Conservation (phyloP, 768 basidiomycete genomes). For the Lactarius akahatsu region DNA sequence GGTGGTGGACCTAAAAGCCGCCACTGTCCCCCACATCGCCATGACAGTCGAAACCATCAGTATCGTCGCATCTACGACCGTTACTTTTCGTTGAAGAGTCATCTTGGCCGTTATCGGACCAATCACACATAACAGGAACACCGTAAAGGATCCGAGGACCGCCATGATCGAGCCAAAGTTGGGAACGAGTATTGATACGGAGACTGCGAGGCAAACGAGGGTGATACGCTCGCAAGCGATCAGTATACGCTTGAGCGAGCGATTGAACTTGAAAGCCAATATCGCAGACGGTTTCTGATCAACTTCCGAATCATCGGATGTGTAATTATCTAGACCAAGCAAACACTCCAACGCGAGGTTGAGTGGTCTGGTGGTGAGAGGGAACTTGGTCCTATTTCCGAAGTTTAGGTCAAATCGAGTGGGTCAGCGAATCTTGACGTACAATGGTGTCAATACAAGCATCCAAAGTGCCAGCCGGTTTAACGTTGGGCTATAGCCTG, state of each 20-base stretch:
- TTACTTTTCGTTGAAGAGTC: slow-evolving; percentile 50
- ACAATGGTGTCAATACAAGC: slow-evolving; percentile 78
- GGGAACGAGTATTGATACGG: slow-evolving; percentile 72
- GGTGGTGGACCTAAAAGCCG: slow-evolving; percentile 50
- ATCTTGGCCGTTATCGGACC: slow-evolving; percentile 72
- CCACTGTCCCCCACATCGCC: slow-evolving; percentile 76
- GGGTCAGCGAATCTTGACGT: slow-evolving; percentile 35
- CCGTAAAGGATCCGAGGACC: slow-evolving; percentile 87
- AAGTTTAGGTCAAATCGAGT: slow-evolving; percentile 27
- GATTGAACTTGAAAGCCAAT: slow-evolving; percentile 35
- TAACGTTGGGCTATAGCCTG: slow-evolving; percentile 67
- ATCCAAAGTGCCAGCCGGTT: slow-evolving; percentile 82
- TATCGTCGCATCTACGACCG: slow-evolving; percentile 52
- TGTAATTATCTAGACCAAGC: slow-evolving; percentile 56
- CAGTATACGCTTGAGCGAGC: slow-evolving; percentile 41
- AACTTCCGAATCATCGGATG: slow-evolving; percentile 26
- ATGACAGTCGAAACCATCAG: slow-evolving; percentile 55
- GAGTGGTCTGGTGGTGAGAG: slow-evolving; percentile 77
- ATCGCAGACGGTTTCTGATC: slow-evolving; percentile 24
- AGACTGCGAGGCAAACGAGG: slow-evolving; percentile 59
- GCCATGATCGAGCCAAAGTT: slow-evolving; percentile 85
- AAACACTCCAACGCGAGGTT: slow-evolving; percentile 80
- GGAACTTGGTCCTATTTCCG: slow-evolving; percentile 73
- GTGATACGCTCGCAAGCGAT: slow-evolving; percentile 55
- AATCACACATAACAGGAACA: slow-evolving; percentile 56